Evolutionary conservation across 495 filamentous ascomycete species (phyloP), one percentile per base, ranked within the genome.

Genomic region (Aspergillus homomorphus): DNA sequence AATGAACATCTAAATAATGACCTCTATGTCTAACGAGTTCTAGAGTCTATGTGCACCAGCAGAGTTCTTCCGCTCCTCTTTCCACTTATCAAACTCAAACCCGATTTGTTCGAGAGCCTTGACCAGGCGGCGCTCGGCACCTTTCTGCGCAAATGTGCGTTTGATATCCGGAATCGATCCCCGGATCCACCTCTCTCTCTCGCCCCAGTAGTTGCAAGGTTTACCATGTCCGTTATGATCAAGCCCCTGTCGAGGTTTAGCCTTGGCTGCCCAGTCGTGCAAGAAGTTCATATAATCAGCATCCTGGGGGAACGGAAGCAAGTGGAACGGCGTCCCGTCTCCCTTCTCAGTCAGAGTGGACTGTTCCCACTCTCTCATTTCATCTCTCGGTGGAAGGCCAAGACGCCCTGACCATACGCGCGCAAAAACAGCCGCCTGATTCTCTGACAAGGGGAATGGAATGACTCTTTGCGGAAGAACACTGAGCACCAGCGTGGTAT

Each of bases 401-500:
- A 96, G 76, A 0, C 84, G 72, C 26, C 84, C 83, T 0, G 88
- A 82, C 84, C 86, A 96, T 2, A 91, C 81, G 4, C 90, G 82
- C 14, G 91, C 84, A 55, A 96, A 80, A 2, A 89, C 79, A 10
- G 90, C 85, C 3, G 84, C 86, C 67, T 96, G 92, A n/a, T 80
- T 83, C 66, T 96, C 89, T 1, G 85, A 76, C 6, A 92, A 64
- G 3, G 89, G 86, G 64, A 96, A 96, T 2, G 93, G 92, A 22
- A 95, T 86, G 12, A 96, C 83, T 59, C 89, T 87, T 59, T 90
- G 87, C 3, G 87, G 83, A 20, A 97, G 73, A 0, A 82, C 87
- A 0, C 88, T 78, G 61, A 96, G 92, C 2, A 85, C 87, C 4
- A 98, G 74, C 0, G 91, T 93, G 3, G 92, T 90, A 51, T 89